A percentile compares a stretch with the other conserved stretches of the same genome.
Evolutionary conservation across 139 green algal species (phyloP).

Genomic region (Haematococcus lacustris): DNA sequence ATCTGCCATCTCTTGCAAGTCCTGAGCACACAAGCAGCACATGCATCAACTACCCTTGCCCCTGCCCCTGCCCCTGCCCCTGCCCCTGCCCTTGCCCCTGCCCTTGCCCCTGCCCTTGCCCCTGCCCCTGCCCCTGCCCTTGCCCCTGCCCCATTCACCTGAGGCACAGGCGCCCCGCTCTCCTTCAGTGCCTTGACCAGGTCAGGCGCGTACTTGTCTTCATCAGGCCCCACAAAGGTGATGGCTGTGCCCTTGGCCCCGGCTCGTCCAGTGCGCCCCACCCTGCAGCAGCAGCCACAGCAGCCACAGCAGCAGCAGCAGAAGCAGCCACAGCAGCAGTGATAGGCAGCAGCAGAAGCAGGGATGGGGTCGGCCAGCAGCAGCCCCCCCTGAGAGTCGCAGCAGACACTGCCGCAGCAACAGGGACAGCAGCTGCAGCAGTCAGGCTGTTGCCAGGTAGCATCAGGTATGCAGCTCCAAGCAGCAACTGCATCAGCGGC

Average conservation of each 20-base stretch:
- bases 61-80: not conserved
- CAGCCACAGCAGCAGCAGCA: too few species aligned
- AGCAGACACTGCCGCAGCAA: too few species aligned
- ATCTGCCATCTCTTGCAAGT: conserved; percentile 69
- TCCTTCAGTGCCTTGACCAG: conserved; percentile 91
- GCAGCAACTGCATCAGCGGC: too few species aligned
- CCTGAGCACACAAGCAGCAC: conserved; percentile 2
- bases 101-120: not conserved
- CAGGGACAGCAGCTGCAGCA: too few species aligned
- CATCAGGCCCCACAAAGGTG: conserved; percentile 88
- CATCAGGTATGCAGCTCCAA: too few species aligned
- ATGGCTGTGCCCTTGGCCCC: conserved; percentile 85
- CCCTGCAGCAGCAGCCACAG: conserved; percentile 28
- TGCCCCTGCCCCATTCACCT: conserved; percentile 25
- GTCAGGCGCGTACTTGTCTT: conserved; percentile 89
- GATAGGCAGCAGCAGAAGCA: too few species aligned
- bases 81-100: not conserved
- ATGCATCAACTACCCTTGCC: conserved; percentile 2
- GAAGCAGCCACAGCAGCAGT: too few species aligned
- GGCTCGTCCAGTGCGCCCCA: conserved; percentile 80
- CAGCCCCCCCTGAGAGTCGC: too few species aligned
- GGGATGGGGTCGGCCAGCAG: too few species aligned
- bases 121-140: too few species aligned
- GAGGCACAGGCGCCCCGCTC: conserved; percentile 62
- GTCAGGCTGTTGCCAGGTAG: too few species aligned